Evolutionary conservation across 2,329 filamentous ascomycete genomes (phyloP).

Genomic region (Neofusicoccum parvum): DNA sequence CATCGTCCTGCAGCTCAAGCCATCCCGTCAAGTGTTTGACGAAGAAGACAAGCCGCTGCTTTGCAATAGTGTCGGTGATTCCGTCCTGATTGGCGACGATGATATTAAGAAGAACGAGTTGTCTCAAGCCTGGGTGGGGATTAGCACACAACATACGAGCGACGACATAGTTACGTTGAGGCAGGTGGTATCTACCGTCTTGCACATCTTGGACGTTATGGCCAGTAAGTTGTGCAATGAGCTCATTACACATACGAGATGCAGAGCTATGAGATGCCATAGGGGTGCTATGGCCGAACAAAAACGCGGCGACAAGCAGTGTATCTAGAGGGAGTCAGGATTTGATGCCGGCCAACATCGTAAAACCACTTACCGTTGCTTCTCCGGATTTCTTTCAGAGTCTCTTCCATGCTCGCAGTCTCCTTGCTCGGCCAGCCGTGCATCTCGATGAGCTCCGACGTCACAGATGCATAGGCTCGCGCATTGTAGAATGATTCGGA

Average conservation of each 20-base stretch:
- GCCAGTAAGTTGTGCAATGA: constrained; percentile 62
- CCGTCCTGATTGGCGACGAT: constrained; percentile 53
- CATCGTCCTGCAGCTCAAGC: constrained; percentile 56
- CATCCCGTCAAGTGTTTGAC: constrained; percentile 76
- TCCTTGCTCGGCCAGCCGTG: constrained; percentile 43
- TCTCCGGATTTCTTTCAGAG: constrained; percentile 34
- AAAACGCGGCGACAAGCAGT: constrained; percentile 50
- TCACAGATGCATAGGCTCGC: constrained; percentile 41
- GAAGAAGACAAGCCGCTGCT: constrained; percentile 77
- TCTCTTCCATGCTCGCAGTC: constrained; percentile 39
- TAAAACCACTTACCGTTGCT: background rate
- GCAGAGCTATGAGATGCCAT: constrained; percentile 52
- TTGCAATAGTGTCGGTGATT: constrained; percentile 52
- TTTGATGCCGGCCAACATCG: background rate
- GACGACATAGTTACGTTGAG: constrained; percentile 15
- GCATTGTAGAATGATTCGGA: constrained; percentile 45
- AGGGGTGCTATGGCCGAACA: constrained; percentile 53
- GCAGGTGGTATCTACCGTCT: constrained; percentile 39
- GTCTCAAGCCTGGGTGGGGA: constrained; percentile 44
- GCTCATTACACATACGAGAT: constrained; percentile 59
- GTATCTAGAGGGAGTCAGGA: constrained; percentile 37
- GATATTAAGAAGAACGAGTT: constrained; percentile 58
- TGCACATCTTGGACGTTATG: constrained; percentile 48
- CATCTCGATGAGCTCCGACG: constrained; percentile 44
- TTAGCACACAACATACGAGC: background rate